These are phyloP conservation scores for Marasmius oreades DNA, from an alignment of 1,284 basidiomycete species.

Conservation along the genomic window DNA sequence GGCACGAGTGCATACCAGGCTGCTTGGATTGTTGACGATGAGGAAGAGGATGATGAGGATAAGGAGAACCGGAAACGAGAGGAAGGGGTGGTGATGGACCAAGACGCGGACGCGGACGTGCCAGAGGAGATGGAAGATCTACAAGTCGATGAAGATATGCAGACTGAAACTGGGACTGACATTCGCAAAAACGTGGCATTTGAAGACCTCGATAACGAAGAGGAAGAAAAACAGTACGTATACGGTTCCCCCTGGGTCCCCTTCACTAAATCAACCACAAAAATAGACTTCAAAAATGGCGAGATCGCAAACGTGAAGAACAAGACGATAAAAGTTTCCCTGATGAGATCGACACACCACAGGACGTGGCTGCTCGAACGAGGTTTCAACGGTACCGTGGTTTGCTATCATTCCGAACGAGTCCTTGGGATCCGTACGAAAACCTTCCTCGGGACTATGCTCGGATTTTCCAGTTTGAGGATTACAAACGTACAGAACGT, in stretches of 20 bases:
- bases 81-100: constrained; percentile 37
- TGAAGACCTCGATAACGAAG: constrained; percentile 76
- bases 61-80: constrained; percentile 30
- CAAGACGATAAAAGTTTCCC: constrained; percentile 85
- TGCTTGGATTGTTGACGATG: constrained; percentile 87
- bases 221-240: constrained; percentile 80
- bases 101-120: constrained; percentile 29
- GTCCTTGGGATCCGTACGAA: constrained; percentile 97
- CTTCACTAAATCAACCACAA: constrained; percentile 3
- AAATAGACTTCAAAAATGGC: constrained; percentile 60
- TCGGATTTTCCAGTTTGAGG: constrained; percentile 95
- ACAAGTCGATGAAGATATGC: constrained; percentile 55
- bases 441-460: constrained; percentile 94
- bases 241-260: constrained; percentile 6
- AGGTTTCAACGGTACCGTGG: constrained; percentile 94
- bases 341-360: constrained; percentile 97
- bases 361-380: constrained; percentile 79
- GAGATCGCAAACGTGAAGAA: constrained; percentile 64
- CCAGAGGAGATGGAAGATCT: constrained; percentile 40
- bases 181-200: constrained; percentile 56
- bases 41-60: constrained; percentile 59
- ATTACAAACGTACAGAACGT: constrained; percentile 85
- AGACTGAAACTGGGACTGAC: constrained; percentile 40
- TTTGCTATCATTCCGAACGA: constrained; percentile 89
- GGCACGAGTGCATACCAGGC: constrained; percentile 94